Conservation (phyloP, 257 asterid genomes). For the Scutellaria minor region DNA sequence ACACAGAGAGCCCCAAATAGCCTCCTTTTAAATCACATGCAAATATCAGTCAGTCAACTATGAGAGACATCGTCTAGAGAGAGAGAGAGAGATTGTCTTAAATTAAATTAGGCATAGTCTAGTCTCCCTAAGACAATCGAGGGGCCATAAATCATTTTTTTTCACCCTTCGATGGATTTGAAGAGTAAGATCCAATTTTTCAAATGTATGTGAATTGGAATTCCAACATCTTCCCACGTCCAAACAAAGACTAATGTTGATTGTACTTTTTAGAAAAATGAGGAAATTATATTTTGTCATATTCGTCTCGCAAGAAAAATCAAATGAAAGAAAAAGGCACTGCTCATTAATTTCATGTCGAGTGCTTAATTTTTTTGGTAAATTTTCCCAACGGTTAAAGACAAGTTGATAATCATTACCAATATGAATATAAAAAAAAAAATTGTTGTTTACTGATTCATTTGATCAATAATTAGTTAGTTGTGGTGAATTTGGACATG, state of each 20-base stretch:
- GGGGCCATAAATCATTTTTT: constrained; percentile 20
- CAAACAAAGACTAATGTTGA: not conserved
- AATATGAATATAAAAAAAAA: too few relatives aligned
- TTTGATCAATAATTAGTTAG: too few relatives aligned
- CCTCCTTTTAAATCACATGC: constrained; percentile 18
- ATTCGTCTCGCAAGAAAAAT: too few relatives aligned
- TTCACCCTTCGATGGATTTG: not conserved
- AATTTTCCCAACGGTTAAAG: too few relatives aligned
- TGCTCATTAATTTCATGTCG: too few relatives aligned
- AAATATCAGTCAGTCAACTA: constrained; percentile 28
- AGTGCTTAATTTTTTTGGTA: too few relatives aligned
- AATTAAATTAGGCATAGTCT: constrained; percentile 13
- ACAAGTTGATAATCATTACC: too few relatives aligned
- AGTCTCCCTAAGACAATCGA: constrained; percentile 21
- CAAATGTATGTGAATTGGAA: not conserved
- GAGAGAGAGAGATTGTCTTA: not conserved
- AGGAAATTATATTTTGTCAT: not conserved
- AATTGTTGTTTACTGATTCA: too few relatives aligned
- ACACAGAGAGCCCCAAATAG: not conserved
- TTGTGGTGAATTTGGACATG: too few relatives aligned
- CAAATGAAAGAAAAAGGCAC: too few relatives aligned
- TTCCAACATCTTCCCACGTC: not conserved
- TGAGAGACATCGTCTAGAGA: not conserved
- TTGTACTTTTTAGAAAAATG: not conserved
- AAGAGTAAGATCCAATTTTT: not conserved